Evolutionary conservation across 2,329 filamentous ascomycete species (phyloP), one percentile per base, ranked within the genome.

Genomic region (Whalleya microplaca): DNA sequence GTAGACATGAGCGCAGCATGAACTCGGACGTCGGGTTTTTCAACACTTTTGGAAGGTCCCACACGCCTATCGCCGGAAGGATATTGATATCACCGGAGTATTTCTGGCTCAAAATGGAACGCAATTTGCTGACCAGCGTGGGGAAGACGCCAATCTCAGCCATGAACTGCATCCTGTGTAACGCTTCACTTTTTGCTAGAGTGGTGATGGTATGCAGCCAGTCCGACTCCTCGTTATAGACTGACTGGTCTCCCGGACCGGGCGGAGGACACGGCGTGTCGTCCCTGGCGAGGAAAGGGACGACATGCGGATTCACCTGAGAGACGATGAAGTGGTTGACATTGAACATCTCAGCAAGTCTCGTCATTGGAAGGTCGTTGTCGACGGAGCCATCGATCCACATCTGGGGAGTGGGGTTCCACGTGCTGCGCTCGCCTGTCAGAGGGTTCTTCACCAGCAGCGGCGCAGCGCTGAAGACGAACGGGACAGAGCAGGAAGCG

Each of bases 301-400:
- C 85, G 8, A 97, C 91, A 66, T 98, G 94, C 0, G 94, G 94
- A 67, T 98, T 98, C 48, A 97, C 92, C 71, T 98, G 94, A 0
- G 92, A 96, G 18, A 97, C 94, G 64, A 98, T 97, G 70, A 97
- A 97, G 71, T 97, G 94, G 69, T 97, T 97, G 71, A 97, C 93
- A 69, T 97, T 96, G 79, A 97, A 96, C 89, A 97, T 93, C 69
- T 96, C 92, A 0, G 92, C 87, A 16, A 98, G 80, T 1, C 91
- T 85, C 19, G 89, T 92, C 86, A 96, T 96, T 1, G 94, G 94
- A 2, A 98, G 79, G 72, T 98, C 94, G 57, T 95, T 95, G 70
- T 97, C 92, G 20, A 98, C 91, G 0, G 93, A 97, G 1, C 94
- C 94, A 71, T 98, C 94, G 49, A 98, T 96, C 84, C 91, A 97